These are phyloP conservation scores for Penicillium atrosanguineum DNA, from an alignment of 495 filamentous ascomycete genomes.

Conservation along the genomic window DNA sequence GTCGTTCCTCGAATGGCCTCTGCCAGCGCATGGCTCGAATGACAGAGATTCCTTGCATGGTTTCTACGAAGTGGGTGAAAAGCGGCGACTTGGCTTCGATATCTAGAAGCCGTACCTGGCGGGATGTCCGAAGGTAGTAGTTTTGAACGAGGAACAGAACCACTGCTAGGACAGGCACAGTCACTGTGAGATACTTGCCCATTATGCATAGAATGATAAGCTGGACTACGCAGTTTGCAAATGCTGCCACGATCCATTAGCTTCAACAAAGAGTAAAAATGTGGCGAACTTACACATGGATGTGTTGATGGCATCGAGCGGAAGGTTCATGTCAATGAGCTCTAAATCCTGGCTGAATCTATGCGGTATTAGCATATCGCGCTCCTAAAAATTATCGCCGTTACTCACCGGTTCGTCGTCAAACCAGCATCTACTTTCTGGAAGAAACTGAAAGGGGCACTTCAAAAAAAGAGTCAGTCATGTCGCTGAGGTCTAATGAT, in stretches of 20 bases:
- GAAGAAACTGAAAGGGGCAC: conserved; percentile 36
- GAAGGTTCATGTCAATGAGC: conserved; percentile 10
- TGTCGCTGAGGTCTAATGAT: not conserved
- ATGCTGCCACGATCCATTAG: not conserved
- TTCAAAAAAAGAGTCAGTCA: conserved; percentile 9
- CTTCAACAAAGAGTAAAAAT: not conserved
- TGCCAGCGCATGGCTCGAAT: conserved; percentile 50
- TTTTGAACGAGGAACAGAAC: conserved; percentile 6
- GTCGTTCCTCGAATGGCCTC: conserved; percentile 14
- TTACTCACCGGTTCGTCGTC: conserved; percentile 12
- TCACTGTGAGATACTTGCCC: conserved; percentile 9
- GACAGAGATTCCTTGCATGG: conserved; percentile 46
- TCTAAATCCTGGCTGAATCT: conserved; percentile 13
- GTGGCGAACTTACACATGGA: conserved; percentile 1
- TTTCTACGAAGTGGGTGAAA: conserved; percentile 52
- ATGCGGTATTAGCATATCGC: not conserved
- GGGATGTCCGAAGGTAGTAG: conserved; percentile 44
- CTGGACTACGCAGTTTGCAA: conserved; percentile 1
- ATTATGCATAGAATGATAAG: conserved; percentile 2
- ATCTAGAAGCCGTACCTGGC: conserved; percentile 53
- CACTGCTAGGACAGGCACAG: not conserved
- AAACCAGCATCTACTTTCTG: conserved; percentile 21
- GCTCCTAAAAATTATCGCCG: not conserved
- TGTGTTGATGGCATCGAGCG: not conserved
- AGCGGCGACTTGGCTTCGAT: conserved; percentile 54